Conservation (phyloP, 352 stramenopile species). For the Globisporangium uncinulatum region DNA sequence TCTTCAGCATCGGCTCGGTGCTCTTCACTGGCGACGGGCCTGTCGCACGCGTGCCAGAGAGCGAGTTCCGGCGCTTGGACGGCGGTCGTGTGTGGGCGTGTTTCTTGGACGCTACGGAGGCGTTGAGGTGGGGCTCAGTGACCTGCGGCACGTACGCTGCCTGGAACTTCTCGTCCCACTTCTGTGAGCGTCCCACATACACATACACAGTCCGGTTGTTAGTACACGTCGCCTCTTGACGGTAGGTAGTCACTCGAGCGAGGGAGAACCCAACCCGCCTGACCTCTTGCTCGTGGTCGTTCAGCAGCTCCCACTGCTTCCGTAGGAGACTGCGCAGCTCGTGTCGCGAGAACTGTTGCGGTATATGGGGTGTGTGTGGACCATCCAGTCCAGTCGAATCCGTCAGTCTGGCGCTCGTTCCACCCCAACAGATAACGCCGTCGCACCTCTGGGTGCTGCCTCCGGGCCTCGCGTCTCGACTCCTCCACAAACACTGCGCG, state of each 20-base stretch:
- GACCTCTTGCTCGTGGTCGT: constrained; percentile 26
- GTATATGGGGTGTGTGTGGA: not conserved
- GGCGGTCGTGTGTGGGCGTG: not conserved
- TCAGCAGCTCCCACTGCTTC: constrained; percentile 24
- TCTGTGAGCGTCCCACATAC: not conserved
- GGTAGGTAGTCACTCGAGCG: not conserved
- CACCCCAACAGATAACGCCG: too few species aligned
- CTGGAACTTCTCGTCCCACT: constrained; percentile 12
- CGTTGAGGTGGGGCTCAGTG: not conserved
- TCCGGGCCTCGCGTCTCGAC: constrained; percentile 15
- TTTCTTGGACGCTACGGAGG: not conserved
- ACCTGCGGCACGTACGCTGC: constrained; percentile 3
- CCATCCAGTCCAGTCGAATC: not conserved
- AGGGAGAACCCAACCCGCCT: constrained; percentile 1
- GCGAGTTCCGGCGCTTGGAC: constrained; percentile 10
- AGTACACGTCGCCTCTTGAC: not conserved
- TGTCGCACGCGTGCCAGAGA: not conserved
- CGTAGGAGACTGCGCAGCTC: constrained; percentile 18
- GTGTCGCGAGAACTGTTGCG: constrained; percentile 19
- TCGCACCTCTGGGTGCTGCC: constrained; percentile 21
- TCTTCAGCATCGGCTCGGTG: constrained; percentile 11
- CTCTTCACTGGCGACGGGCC: not conserved
- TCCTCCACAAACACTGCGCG: constrained; percentile 34
- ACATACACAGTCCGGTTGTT: not conserved
- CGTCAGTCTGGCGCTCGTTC: not conserved